Percentiles rank a stretch among this genome's conserved stretches.
phyloP scores from a whole-genome alignment of 2,329 filamentous ascomycete species.

The Ilyonectria destructans region DNA sequence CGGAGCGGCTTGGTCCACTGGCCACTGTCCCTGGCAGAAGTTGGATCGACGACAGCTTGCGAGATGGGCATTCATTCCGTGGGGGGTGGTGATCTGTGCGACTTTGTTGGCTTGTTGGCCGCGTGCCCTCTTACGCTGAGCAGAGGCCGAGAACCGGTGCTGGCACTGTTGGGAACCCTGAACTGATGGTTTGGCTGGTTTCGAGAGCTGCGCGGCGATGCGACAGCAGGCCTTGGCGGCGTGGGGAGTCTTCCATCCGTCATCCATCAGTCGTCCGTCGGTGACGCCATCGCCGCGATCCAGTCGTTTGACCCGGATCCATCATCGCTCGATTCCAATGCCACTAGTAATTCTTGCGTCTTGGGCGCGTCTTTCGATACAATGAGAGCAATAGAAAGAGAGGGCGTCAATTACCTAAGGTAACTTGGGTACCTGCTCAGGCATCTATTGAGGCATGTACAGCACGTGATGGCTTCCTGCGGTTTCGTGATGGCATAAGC shows the following conservation, averaged over 20 bases:
- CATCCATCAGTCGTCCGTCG: constrained; percentile 34
- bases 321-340: constrained; percentile 22
- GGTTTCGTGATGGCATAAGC: not conserved
- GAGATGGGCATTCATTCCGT: constrained; percentile 11
- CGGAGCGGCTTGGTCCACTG: constrained; percentile 5
- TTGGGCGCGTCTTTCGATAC: not conserved
- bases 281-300: constrained; percentile 38
- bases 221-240: constrained; percentile 15
- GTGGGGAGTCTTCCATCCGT: constrained; percentile 23
- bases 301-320: constrained; percentile 18
- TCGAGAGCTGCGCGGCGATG: constrained; percentile 7
- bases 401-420: not conserved
- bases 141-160: constrained; percentile 19
- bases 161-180: not conserved
- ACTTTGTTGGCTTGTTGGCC: not conserved
- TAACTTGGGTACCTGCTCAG: not conserved
- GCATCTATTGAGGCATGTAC: constrained; percentile 3
- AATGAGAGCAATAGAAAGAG: not conserved
- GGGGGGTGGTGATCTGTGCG: not conserved
- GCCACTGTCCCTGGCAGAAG: not conserved
- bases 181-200: not conserved
- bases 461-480: constrained; percentile 11
- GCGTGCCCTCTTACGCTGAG: constrained; percentile 1
- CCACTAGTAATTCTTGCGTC: not conserved
- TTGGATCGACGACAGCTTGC: constrained; percentile 3